A percentile compares a stretch with the other conserved stretches of the same genome.
phyloP scores from a whole-genome alignment of 2,329 filamentous ascomycete genomes.

The Zymoseptoria pseudotritici region DNA sequence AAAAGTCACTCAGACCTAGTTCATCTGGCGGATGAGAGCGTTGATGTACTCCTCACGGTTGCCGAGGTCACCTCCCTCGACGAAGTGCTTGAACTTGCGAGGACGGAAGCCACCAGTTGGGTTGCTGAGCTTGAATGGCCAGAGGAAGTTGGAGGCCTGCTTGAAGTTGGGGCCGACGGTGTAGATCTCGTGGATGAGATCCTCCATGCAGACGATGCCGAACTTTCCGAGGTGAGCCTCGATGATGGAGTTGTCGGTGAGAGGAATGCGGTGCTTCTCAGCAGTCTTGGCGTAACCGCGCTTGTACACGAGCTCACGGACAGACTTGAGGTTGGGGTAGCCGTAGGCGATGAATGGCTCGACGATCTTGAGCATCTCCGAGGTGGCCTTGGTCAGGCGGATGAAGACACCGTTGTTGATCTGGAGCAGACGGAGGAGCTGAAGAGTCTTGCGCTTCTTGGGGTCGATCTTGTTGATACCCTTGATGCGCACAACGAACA shows the following conservation, averaged over 20 bases:
- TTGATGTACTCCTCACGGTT: slow-evolving; percentile 99
- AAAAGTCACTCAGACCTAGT: slow-evolving; percentile 50
- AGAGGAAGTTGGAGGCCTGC: slow-evolving; percentile 98
- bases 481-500: slow-evolving; percentile 99
- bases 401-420: slow-evolving; percentile 99
- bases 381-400: slow-evolving; percentile 93
- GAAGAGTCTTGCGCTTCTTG: slow-evolving; percentile 99
- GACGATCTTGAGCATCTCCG: slow-evolving; percentile 95
- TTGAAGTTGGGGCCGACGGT: slow-evolving; percentile 97
- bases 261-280: slow-evolving; percentile 91
- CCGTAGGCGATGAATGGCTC: slow-evolving; percentile 99
- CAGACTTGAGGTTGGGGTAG: slow-evolving; percentile 98
- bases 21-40: slow-evolving; percentile 93
- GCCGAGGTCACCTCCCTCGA: slow-evolving; percentile 96
- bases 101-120: slow-evolving; percentile 92
- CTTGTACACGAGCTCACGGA: slow-evolving; percentile 99
- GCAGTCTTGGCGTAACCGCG: slow-evolving; percentile 93
- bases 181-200: slow-evolving; percentile 98
- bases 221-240: slow-evolving; percentile 96
- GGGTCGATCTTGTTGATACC: slow-evolving; percentile 99
- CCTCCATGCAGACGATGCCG: slow-evolving; percentile 98
- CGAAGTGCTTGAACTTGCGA: slow-evolving; percentile 98
- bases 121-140: slow-evolving; percentile 99
- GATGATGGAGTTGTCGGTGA: slow-evolving; percentile 96
- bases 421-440: slow-evolving; percentile 98